Base-by-base conservation (phyloP, 2,329 filamentous ascomycete genomes). In the Ascochyta rabiei region DNA sequence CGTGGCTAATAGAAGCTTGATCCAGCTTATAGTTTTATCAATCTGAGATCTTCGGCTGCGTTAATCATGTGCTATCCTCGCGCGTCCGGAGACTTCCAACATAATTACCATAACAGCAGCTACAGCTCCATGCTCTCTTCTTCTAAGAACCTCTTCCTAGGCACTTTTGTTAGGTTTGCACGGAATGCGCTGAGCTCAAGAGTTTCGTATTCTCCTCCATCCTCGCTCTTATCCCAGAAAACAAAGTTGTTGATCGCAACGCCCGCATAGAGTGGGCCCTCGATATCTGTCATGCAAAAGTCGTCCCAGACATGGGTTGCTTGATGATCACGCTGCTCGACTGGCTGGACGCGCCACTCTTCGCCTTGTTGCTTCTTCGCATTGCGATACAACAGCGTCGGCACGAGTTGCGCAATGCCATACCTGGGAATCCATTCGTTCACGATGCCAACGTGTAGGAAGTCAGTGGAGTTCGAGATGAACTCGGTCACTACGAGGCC, bases 131-230 rank as follows among this genome's bases (percentile, higher is more conserved):
- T 12, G 5, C 10, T 34, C 15, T 53, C 51, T 9, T 48, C 26
- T n/a, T 18, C 39, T 10, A 6, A 26, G 10, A 15, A 4, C 4
- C 15, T 13, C 6, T 38, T 28, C 1, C 18, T 26, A 10, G 10
- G 12, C 16, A 40, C 50, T 38, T 57, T 59, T 3, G 59, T 67
- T 21, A 72, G 33, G 19, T 66, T 72, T 1, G 67, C 63, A 24
- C 70, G 58, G 39, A 75, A 76, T 3, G 64, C 74, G 16, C 68
- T 61, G 7, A 75, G 53, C 48, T 76, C 72, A 3, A 76, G 40
- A 16, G 46, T 64, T 3, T 64, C 53, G n/a, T 67, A 63, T 2
- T 34, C 28, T 0, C 51, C 58, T 0, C 51, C 58, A 8, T 51
- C 53, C 10, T 66, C 56, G 1, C 47, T 58, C 21, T 58, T 33